phyloP scores from a whole-genome alignment of 2,329 filamentous ascomycete species.

The Neophaeococcomyces mojaviensis region DNA sequence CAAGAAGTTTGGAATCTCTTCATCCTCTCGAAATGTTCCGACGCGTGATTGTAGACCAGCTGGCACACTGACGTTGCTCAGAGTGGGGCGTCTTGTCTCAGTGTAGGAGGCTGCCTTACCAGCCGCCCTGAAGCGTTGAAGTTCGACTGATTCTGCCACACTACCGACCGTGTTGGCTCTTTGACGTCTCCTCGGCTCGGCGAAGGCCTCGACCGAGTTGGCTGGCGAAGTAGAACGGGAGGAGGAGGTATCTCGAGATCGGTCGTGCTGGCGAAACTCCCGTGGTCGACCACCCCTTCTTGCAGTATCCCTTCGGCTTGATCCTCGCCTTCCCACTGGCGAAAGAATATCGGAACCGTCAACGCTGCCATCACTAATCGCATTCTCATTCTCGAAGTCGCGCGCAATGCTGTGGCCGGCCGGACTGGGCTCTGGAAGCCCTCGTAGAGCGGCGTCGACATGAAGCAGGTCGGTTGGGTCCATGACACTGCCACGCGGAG shows the following conservation, averaged over 20 bases:
- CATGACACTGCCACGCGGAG: conserved; percentile 29
- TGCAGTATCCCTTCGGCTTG: conserved; percentile 20
- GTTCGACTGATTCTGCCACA: conserved; percentile 27
- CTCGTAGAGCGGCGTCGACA: conserved; percentile 26
- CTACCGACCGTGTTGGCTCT: conserved; percentile 62
- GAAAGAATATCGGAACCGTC: conserved; percentile 29
- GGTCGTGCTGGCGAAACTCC: conserved; percentile 32
- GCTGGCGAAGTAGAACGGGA: conserved; percentile 75
- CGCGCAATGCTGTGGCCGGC: conserved; percentile 42
- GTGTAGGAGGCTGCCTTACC: conserved; percentile 30
- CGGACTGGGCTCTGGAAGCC: conserved; percentile 18
- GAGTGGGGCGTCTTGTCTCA: conserved; percentile 47
- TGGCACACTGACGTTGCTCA: conserved; percentile 48
- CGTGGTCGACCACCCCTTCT: conserved; percentile 22
- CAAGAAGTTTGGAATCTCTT: conserved; percentile 81
- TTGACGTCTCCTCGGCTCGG: conserved; percentile 77
- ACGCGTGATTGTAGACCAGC: conserved; percentile 36
- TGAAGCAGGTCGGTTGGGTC: conserved; percentile 30
- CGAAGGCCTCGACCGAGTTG: conserved; percentile 96
- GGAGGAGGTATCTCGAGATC: conserved; percentile 44
- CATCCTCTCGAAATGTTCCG: conserved; percentile 54
- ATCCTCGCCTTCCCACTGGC: conserved; percentile 29
- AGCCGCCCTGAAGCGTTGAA: neutral
- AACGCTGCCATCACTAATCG: conserved; percentile 55
- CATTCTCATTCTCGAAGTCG: conserved; percentile 68